Evolutionary conservation across 2,329 filamentous ascomycete species (phyloP), one percentile per base, ranked within the genome.

Genomic region (Trichoderma brevicompactum): DNA sequence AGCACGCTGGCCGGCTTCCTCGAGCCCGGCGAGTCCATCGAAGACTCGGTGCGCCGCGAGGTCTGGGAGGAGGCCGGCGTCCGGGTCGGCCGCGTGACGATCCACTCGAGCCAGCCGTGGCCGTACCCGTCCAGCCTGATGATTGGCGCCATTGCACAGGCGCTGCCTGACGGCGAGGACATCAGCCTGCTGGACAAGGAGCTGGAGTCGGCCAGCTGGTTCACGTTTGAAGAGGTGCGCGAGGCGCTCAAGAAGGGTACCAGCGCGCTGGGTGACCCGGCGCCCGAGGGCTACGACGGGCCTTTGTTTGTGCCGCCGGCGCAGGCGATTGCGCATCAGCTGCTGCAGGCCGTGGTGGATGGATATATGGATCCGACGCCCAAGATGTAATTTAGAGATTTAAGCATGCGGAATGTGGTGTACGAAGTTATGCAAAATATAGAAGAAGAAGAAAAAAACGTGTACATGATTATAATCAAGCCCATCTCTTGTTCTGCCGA

Each of bases 111-210:
- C 17, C 92, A 96, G 79, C 92, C 92, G 1, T 96, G 92, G 92
- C 92, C 92, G 2, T 95, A 92, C 74, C 92, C 92, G 0, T 88
- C 91, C 0, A 94, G 89, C 72, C 75, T 96, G 71, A 95, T 96
- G 91, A 92, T 96, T 70, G 92, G 85, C 3, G 94, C 94, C 1
- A 89, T 99, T 71, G 94, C 89, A 0, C 94, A 98, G 80, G 92
- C 93, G 2, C 80, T 91, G 19, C 90, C 92, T 0, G 79, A 79
- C 1, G 92, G 92, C 32, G 95, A 99, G 82, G 85, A 79, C 38
- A 93, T 99, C 59, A 85, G 88, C 72, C 80, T 99, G 3, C 91
- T 98, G 76, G 95, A 99, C 75, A 92, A 92, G 0, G 95, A 99
- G 80, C 78, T 99, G 68, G 92, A 97, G 74, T 87, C 91, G 77